phyloP scores from a whole-genome alignment of 768 basidiomycete species.

The Lactarius sanguifluus region DNA sequence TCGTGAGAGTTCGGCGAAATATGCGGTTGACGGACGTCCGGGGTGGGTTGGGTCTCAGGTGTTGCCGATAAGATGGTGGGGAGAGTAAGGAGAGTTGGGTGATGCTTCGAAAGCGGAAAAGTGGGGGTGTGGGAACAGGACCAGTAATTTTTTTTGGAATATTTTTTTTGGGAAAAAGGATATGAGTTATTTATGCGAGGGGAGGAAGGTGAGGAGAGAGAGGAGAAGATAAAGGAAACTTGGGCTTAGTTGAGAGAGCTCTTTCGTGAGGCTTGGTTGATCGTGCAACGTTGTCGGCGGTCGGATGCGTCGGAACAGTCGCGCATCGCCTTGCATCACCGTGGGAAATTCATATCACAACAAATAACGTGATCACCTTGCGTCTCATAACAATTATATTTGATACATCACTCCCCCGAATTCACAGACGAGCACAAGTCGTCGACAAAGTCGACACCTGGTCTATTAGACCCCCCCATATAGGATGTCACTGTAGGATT shows the following conservation, averaged over 20 bases:
- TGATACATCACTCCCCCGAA: no score
- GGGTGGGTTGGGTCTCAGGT: conserved; percentile 4
- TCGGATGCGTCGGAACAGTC: conserved; percentile 16
- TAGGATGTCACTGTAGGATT: no score
- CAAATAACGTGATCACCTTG: conserved; percentile 1
- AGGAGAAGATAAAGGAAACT: conserved; percentile 7
- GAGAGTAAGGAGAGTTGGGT: conserved; percentile 25
- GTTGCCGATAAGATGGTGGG: conserved; percentile 13
- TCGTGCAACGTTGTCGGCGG: conserved; percentile 25
- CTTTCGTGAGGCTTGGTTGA: conserved; percentile 8
- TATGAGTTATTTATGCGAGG: not conserved
- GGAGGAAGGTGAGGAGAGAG: not conserved
- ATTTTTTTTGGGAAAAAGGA: conserved; percentile 2
- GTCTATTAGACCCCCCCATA: no score
- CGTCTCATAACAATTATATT: no score
- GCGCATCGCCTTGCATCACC: conserved; percentile 20
- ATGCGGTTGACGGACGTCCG: not conserved
- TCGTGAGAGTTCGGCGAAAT: conserved; percentile 1
- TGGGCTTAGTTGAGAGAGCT: not conserved
- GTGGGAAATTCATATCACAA: conserved; percentile 21
- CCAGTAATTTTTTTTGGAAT: conserved; percentile 4
- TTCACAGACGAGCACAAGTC: no score
- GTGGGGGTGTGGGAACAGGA: conserved; percentile 16
- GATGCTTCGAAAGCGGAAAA: conserved; percentile 12
- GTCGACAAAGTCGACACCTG: no score